These are phyloP conservation scores for Gossypium armourianum DNA, from an alignment of 441 rosid species.

Conservation along the genomic window DNA sequence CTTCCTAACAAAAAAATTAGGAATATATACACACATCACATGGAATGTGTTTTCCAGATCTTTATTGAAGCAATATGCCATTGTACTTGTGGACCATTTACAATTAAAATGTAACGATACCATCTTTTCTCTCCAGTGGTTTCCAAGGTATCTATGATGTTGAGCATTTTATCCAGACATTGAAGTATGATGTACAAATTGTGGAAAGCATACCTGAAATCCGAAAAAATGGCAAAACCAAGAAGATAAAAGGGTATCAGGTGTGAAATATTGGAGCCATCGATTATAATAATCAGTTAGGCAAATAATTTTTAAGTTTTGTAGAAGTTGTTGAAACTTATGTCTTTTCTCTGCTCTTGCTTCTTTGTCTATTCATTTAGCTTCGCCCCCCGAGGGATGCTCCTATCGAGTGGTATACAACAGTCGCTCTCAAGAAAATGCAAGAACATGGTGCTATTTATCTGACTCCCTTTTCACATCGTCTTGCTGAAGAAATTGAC, in stretches of 20 bases:
- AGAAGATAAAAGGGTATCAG: conserved; percentile 80
- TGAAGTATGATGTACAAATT: conserved; percentile 68
- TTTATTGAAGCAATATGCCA: neutral
- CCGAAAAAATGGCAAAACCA: conserved; percentile 73
- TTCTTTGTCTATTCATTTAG: conserved; percentile 27
- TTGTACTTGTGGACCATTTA: neutral
- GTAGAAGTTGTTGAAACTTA: conserved; percentile 10
- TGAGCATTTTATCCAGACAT: conserved; percentile 66
- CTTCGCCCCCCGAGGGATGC: conserved; percentile 88
- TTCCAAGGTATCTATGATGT: conserved; percentile 89
- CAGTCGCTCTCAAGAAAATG: conserved; percentile 73
- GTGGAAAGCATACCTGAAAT: conserved; percentile 80
- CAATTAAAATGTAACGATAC: conserved; percentile 5
- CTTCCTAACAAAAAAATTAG: neutral
- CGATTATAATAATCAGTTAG: neutral
- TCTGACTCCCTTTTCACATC: conserved; percentile 91
- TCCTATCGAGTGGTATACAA: conserved; percentile 68
- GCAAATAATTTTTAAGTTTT: neutral
- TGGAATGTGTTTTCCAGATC: neutral
- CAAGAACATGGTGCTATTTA: conserved; percentile 87
- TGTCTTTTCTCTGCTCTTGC: neutral
- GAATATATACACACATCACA: neutral
- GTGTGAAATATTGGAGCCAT: conserved; percentile 36
- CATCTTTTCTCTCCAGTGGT: conserved; percentile 45
- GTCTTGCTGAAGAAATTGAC: conserved; percentile 88